phyloP scores from a whole-genome alignment of 495 filamentous ascomycete species.

The Neurospora sp. region DNA sequence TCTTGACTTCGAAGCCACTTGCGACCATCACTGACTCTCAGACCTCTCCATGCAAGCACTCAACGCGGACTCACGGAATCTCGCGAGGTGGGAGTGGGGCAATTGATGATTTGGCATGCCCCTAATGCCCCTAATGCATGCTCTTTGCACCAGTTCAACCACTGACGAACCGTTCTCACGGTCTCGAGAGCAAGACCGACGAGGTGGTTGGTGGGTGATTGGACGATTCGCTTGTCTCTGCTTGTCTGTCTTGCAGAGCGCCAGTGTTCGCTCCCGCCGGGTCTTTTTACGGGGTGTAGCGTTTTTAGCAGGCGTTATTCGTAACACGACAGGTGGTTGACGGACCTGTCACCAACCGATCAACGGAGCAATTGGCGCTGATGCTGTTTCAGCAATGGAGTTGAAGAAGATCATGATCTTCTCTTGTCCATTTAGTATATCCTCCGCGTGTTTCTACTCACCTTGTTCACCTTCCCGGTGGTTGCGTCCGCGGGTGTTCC shows the following conservation, averaged over 20 bases:
- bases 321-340: not conserved
- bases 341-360: not conserved
- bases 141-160: not conserved
- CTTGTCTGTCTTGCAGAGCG: not conserved
- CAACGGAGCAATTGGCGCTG: not conserved
- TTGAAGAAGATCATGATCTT: not conserved
- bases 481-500: not conserved
- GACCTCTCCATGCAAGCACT: not conserved
- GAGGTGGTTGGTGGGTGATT: not conserved
- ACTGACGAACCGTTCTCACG: not conserved
- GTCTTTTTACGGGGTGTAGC: not conserved
- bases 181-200: not conserved
- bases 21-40: not conserved
- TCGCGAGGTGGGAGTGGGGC: not conserved
- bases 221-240: not conserved
- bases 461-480: not conserved
- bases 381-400: not conserved
- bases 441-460: not conserved
- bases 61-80: not conserved
- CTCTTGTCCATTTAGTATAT: not conserved
- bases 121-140: not conserved
- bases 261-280: not conserved
- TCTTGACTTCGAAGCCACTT: not conserved
- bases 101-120: not conserved
- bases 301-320: not conserved